Base-by-base conservation (phyloP, 1,284 basidiomycete species). In the Irpex sp. region DNA sequence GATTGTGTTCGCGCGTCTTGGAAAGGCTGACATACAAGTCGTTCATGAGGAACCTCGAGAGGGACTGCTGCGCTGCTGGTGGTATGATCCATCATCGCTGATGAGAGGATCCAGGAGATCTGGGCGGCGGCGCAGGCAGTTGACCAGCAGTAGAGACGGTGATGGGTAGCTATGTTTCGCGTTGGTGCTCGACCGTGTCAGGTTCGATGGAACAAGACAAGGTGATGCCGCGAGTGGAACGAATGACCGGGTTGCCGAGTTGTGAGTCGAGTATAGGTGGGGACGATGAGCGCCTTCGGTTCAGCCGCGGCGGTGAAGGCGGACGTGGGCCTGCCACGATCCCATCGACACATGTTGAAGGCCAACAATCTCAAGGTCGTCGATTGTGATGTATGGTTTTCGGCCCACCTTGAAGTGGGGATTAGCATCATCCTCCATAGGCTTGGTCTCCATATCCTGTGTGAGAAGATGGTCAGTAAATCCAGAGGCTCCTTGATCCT, bases 291-390 rank as follows among this genome's bases (percentile, higher is more conserved):
- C 15, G n/a, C 8, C n/a, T 50, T 50, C 8, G 49, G 19, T 15
- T 61, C 43, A 59, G 17, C 58, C 15, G n/a, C 17, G 47, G 51
- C 57, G 66, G 17, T 70, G 60, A 43, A 92, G 77, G 67, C 88
- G 82, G 56, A 92, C 74, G 62, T 91, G 88, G 43, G 88, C 88
- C 67, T 92, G 89, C 89, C 89, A 92, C 63, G 84, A 87, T 13
- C 89, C 90, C 75, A 88, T 85, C 8, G 88, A 89, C 58, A 92
- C 89, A 65, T 92, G 89, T 74, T 92, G 89, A 58, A 92, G 82
- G 66, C 87, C 88, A 66, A 92, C 85, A 54, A 92, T 80, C 55
- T 87, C 75, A 57, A 92, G 77, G 69, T 92, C 83, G 49, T 86
- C 86, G 11, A 89, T 75, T 50, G 72, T 81, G 73, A 92, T 88